These are phyloP conservation scores for Dendrobium catenatum DNA, from an alignment of 106 monocot species.

Conservation along the genomic window DNA sequence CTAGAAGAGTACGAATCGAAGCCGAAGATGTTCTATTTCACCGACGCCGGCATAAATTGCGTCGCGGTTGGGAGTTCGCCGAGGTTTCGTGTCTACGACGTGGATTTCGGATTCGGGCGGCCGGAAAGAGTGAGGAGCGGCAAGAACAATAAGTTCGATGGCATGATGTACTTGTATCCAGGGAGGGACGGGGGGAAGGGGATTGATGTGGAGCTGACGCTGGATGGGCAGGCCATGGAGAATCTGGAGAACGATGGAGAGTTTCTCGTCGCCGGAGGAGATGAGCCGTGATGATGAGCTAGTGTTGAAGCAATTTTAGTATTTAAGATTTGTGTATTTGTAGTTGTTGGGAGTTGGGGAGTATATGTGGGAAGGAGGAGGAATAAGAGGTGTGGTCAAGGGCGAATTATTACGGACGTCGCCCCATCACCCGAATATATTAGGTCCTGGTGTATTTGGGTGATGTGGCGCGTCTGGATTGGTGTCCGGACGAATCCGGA, in stretches of 20 bases:
- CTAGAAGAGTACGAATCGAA: conserved; percentile 73
- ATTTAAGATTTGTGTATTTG: too few species aligned
- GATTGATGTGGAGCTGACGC: conserved; percentile 81
- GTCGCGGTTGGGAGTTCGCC: conserved; percentile 93
- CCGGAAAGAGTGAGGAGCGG: conserved; percentile 90
- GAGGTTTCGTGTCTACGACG: conserved; percentile 79
- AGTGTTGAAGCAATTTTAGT: too few species aligned
- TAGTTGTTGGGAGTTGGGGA: too few species aligned
- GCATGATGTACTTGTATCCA: conserved; percentile 85
- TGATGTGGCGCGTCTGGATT: too few species aligned
- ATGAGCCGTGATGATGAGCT: neutral
- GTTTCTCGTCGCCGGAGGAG: conserved; percentile 26
- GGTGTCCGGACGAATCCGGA: too few species aligned
- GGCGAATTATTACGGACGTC: too few species aligned
- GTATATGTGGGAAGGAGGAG: too few species aligned
- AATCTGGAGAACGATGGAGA: conserved; percentile 63
- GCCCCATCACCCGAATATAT: too few species aligned
- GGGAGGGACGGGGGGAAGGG: conserved; percentile 53
- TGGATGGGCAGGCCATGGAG: conserved; percentile 65
- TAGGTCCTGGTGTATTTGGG: too few species aligned
- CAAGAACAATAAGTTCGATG: conserved; percentile 94
- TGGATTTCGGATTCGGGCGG: conserved; percentile 86
- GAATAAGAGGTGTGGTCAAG: too few species aligned
- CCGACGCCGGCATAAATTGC: conserved; percentile 75
- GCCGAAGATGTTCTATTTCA: conserved; percentile 89